phyloP scores from a whole-genome alignment of 371 early-diverging fungal species.

The Smittium culicis region DNA sequence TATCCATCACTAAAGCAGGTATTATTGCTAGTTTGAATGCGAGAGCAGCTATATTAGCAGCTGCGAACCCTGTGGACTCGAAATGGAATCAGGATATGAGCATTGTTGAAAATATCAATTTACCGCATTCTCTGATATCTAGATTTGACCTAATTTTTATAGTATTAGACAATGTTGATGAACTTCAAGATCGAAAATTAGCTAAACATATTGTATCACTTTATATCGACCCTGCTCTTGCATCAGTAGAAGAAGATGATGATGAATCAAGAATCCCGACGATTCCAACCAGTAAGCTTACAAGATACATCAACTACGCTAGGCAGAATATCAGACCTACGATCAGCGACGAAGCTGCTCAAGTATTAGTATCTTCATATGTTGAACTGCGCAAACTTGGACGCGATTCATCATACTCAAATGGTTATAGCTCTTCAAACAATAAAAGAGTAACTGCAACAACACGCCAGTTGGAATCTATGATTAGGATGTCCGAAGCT shows the following conservation, averaged over 20 bases:
- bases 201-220: conserved; percentile 86
- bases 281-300: conserved; percentile 61
- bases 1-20: conserved; percentile 84
- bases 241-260: conserved; percentile 30
- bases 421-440: conserved; percentile 25
- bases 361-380: conserved; percentile 65
- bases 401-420: conserved; percentile 24
- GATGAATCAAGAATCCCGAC: neutral
- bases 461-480: conserved; percentile 96
- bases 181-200: conserved; percentile 54
- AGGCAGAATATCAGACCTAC: conserved; percentile 57
- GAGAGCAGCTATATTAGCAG: conserved; percentile 79
- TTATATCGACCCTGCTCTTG: conserved; percentile 69
- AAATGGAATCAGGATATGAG: conserved; percentile 67
- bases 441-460: conserved; percentile 88
- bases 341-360: conserved; percentile 67
- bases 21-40: conserved; percentile 89
- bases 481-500: conserved; percentile 98
- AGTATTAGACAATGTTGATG: conserved; percentile 65
- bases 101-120: conserved; percentile 83
- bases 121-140: conserved; percentile 89
- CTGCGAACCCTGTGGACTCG: conserved; percentile 78
- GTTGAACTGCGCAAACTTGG: conserved; percentile 81
- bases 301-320: conserved; percentile 87
- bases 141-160: conserved; percentile 95